Evolutionary conservation across 495 filamentous ascomycete species (phyloP).

Genomic region (Tricharina praecox): DNA sequence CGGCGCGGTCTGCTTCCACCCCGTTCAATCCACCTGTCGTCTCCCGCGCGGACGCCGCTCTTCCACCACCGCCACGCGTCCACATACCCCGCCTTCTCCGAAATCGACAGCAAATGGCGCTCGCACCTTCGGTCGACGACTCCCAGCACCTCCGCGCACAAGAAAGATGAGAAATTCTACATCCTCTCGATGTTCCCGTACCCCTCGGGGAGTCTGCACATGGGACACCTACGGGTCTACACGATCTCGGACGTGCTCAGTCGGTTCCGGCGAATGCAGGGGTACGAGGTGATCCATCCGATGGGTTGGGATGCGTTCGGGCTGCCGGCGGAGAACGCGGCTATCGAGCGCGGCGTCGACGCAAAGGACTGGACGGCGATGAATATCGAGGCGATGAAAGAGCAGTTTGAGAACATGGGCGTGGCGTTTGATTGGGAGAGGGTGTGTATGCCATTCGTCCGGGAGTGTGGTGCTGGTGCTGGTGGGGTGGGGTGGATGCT

Average conservation of each 20-base stretch:
- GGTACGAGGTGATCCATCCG: conserved; percentile 60
- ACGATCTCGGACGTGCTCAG: conserved; percentile 77
- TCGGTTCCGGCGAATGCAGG: conserved; percentile 59
- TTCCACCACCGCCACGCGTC: not conserved
- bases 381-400: conserved; percentile 73
- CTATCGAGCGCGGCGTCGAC: conserved; percentile 69
- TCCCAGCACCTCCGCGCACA: not conserved
- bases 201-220: conserved; percentile 74
- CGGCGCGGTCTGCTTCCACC: not conserved
- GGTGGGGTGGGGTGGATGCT: too few species aligned
- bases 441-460: conserved; percentile 34
- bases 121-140: conserved; percentile 11
- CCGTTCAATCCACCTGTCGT: not conserved
- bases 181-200: conserved; percentile 88
- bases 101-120: conserved; percentile 61
- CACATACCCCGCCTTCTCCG: conserved; percentile 34
- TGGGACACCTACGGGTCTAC: conserved; percentile 78
- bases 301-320: conserved; percentile 95
- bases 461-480: not conserved
- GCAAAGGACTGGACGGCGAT: conserved; percentile 60
- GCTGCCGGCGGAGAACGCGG: conserved; percentile 79
- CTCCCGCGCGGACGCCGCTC: not conserved
- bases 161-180: conserved; percentile 35
- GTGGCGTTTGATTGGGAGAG: conserved; percentile 66
- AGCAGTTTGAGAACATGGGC: conserved; percentile 59